Conservation (phyloP, 768 basidiomycete genomes). For the Crucibulum laeve region DNA sequence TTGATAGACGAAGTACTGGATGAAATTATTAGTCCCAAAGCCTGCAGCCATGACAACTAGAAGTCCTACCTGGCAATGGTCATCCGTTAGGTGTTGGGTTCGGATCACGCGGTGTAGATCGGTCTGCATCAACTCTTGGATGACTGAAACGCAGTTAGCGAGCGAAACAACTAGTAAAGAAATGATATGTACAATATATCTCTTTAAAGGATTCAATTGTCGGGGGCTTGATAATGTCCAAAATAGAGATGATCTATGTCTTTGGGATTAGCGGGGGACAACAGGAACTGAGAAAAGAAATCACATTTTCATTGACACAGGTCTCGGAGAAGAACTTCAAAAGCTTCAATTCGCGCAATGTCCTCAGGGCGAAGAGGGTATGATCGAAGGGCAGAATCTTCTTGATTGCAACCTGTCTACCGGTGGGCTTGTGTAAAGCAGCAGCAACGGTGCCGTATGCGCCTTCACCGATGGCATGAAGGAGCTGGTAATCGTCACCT, state of each 20-base stretch:
- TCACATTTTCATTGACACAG: slow-evolving; percentile 78
- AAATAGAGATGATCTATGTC: slow-evolving; percentile 80
- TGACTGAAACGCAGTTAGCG: slow-evolving; percentile 39
- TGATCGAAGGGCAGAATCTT: slow-evolving; percentile 95
- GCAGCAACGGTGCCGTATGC: slow-evolving; percentile 91
- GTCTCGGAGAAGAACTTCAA: slow-evolving; percentile 80
- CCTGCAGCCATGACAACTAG: slow-evolving; percentile 32
- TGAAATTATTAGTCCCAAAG: slow-evolving; percentile 8
- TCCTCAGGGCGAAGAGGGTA: slow-evolving; percentile 85
- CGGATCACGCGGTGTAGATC: slow-evolving; percentile 90
- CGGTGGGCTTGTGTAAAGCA: slow-evolving; percentile 78
- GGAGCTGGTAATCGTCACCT: slow-evolving; percentile 73
- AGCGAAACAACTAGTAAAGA: slow-evolving; percentile 1
- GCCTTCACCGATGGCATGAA: slow-evolving; percentile 77
- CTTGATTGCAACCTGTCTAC: slow-evolving; percentile 90
- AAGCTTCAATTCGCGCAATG: slow-evolving; percentile 88
- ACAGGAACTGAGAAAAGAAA: slow-evolving; percentile 11
- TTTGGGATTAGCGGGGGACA: slow-evolving; percentile 3
- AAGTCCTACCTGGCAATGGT: slow-evolving; percentile 69
- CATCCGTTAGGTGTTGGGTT: slow-evolving; percentile 86
- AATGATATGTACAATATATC: slow-evolving; percentile 61
- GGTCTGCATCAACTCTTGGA: slow-evolving; percentile 88
- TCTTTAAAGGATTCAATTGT: slow-evolving; percentile 77
- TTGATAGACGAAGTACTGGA: slow-evolving; percentile 83
- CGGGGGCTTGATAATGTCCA: slow-evolving; percentile 85